Conservation (phyloP, 1,284 basidiomycete genomes). For the Ceraceosorus guamensis region DNA sequence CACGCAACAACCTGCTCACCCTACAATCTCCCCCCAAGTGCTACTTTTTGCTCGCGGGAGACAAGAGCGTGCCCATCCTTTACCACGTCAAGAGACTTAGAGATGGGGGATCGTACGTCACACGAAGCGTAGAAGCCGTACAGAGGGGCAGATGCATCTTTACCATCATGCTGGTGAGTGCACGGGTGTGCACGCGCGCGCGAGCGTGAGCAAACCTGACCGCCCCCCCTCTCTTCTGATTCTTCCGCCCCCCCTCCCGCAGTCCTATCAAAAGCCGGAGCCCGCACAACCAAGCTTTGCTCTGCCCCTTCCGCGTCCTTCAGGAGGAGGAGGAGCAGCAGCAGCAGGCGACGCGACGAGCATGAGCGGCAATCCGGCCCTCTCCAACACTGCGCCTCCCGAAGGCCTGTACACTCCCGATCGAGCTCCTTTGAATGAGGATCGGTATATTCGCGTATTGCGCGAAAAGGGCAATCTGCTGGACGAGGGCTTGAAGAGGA, state of each 20-base stretch:
- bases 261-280: constrained; percentile 41
- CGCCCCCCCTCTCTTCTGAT: too few relatives aligned
- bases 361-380: too few relatives aligned
- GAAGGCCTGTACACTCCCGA: constrained; percentile 21
- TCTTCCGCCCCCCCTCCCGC: not conserved
- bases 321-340: too few relatives aligned
- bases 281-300: constrained; percentile 33
- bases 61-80: constrained; percentile 30
- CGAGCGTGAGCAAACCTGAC: too few relatives aligned
- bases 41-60: constrained; percentile 41
- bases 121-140: constrained; percentile 35
- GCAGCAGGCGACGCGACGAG: too few relatives aligned
- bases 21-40: constrained; percentile 24
- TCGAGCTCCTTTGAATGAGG: constrained; percentile 26
- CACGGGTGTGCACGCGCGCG: too few relatives aligned
- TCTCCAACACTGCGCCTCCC: too few relatives aligned
- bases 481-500: constrained; percentile 13
- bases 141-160: constrained; percentile 37
- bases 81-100: constrained; percentile 38
- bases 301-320: constrained; percentile 25
- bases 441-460: constrained; percentile 26
- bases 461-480: constrained; percentile 9
- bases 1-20: too few relatives aligned
- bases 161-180: constrained; percentile 22
- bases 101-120: constrained; percentile 43